phyloP scores from a whole-genome alignment of 1,139 yeast species.

The Eremothecium gossypii region DNA sequence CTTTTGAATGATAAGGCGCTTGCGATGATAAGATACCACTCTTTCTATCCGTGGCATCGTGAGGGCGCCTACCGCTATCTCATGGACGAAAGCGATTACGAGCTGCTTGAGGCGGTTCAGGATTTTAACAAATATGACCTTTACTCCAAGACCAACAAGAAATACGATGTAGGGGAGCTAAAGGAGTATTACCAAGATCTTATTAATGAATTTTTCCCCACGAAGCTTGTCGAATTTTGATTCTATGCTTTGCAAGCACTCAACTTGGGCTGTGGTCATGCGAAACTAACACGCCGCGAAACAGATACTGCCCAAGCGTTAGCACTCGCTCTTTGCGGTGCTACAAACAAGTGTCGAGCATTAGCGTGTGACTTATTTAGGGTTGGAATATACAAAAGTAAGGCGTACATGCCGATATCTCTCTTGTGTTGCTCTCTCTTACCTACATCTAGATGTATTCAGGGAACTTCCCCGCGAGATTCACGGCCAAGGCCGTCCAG shows the following conservation, averaged over 20 bases:
- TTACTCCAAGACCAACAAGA: constrained; percentile 50
- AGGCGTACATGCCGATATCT: too few species aligned
- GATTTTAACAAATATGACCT: constrained; percentile 62
- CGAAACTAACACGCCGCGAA: background rate
- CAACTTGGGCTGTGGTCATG: background rate
- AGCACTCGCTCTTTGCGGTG: too few species aligned
- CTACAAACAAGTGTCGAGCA: too few species aligned
- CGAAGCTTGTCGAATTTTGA: constrained; percentile 46
- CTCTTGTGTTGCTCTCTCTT: too few species aligned
- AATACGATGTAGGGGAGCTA: constrained; percentile 39
- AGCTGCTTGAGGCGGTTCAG: constrained; percentile 55
- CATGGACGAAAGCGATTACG: constrained; percentile 56
- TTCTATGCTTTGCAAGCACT: background rate
- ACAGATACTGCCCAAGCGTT: too few species aligned
- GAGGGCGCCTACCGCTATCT: constrained; percentile 57
- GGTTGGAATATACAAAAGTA: too few species aligned
- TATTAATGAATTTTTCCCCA: constrained; percentile 61
- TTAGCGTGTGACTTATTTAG: too few species aligned
- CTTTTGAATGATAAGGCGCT: constrained; percentile 55
- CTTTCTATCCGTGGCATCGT: constrained; percentile 71
- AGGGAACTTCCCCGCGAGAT: constrained; percentile 72
- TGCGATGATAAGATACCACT: constrained; percentile 69
- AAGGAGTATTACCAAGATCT: constrained; percentile 51
- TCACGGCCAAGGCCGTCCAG: constrained; percentile 79
- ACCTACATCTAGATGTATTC: constrained; percentile 22